phyloP scores from a whole-genome alignment of 164 flowering plant species.

The Macadamia integrifolia region DNA sequence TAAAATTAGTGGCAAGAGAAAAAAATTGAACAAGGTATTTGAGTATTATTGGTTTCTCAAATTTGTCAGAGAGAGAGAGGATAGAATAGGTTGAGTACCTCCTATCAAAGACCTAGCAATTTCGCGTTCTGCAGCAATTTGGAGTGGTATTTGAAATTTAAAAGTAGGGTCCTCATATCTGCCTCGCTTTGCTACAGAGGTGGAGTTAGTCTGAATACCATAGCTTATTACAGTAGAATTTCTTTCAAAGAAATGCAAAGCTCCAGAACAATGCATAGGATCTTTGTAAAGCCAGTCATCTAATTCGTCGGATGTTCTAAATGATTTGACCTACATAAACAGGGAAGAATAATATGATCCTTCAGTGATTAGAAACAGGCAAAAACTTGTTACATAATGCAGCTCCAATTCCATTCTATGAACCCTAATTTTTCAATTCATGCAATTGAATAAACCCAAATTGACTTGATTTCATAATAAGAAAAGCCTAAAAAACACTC shows the following conservation, averaged over 20 bases:
- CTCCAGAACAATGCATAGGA: conserved; percentile 61
- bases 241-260: conserved; percentile 53
- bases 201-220: conserved; percentile 71
- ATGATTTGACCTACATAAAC: conserved; percentile 46
- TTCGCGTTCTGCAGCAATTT: conserved; percentile 79
- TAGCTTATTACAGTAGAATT: conserved; percentile 62
- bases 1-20: no score
- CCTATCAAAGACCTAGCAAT: conserved; percentile 66
- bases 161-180: conserved; percentile 57
- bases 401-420: no score
- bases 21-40: no score
- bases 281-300: conserved; percentile 54
- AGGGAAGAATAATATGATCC: not conserved
- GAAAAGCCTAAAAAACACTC: not conserved
- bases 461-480: no score
- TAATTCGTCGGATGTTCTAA: conserved; percentile 47
- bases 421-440: no score
- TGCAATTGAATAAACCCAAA: no score
- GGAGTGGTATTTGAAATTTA: conserved; percentile 74
- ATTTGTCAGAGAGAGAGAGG: no score
- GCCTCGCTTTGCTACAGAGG: conserved; percentile 42
- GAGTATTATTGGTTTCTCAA: no score
- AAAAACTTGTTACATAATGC: no score
- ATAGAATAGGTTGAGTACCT: conserved; percentile 27
- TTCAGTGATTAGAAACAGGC: no score